Evolutionary conservation across 1,284 basidiomycete species (phyloP).

Genomic region (Agroathelia rolfsii): DNA sequence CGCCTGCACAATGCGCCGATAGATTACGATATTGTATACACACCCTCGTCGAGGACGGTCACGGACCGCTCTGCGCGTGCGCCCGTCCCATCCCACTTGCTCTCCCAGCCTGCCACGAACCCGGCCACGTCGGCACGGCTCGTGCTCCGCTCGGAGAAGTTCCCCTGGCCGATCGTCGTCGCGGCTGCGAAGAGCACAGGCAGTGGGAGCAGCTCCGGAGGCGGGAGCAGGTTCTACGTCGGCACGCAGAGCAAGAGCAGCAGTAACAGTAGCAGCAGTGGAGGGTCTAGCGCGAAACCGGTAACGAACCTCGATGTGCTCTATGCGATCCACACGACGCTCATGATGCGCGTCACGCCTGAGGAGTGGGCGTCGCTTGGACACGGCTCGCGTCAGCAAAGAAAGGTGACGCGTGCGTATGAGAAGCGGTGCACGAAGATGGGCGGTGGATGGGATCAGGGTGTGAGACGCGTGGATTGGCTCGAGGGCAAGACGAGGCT

Average conservation of each 20-base stretch:
- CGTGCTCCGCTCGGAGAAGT: slow-evolving; percentile 43
- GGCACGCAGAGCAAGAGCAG: slow-evolving; percentile 21
- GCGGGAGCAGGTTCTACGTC: slow-evolving; percentile 21
- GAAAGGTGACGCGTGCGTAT: slow-evolving; percentile 49
- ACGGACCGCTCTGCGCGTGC: slow-evolving; percentile 43
- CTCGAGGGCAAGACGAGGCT: slow-evolving; percentile 50
- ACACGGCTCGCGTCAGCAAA: slow-evolving; percentile 38
- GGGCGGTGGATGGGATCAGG: slow-evolving; percentile 59
- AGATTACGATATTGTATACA: slow-evolving; percentile 47
- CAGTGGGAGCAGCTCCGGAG: slow-evolving; percentile 12
- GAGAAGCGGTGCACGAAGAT: slow-evolving; percentile 48
- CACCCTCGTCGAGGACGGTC: slow-evolving; percentile 48
- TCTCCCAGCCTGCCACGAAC: slow-evolving; percentile 55
- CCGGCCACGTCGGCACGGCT: slow-evolving; percentile 41
- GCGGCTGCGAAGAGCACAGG: slow-evolving; percentile 19
- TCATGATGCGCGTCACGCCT: slow-evolving; percentile 45
- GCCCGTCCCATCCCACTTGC: slow-evolving; percentile 45
- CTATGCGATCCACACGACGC: slow-evolving; percentile 45
- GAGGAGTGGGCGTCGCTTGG: slow-evolving; percentile 58
- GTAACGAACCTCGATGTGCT: slow-evolving; percentile 58
- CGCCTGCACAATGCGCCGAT: slow-evolving; percentile 46
- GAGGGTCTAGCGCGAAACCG: slow-evolving; percentile 20
- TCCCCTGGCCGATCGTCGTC: slow-evolving; percentile 54
- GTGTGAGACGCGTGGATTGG: slow-evolving; percentile 58
- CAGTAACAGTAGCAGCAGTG: slow-evolving; percentile 18